Evolutionary conservation across 208 protist species (phyloP), one percentile per base, ranked within the genome.

Genomic region (Herpetomonas muscarum): DNA sequence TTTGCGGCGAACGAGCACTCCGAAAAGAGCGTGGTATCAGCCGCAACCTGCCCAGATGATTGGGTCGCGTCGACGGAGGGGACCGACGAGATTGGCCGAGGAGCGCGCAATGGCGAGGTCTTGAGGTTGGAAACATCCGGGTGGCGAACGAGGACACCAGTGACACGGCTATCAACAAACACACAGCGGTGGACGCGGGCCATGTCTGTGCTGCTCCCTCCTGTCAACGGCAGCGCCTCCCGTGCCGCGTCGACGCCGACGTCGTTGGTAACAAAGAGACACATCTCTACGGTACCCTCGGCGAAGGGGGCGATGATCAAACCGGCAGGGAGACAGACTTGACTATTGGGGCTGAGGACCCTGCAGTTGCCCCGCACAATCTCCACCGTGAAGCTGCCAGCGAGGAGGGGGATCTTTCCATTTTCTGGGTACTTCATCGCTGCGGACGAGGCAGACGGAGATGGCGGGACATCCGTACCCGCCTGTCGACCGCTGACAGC

Each of bases 1-100:
- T 92, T 94, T 32, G 74, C 47, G 0, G 34, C 19, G 48, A 94
- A 94, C 39, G 79, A 84, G 62, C 81, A 90, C 30, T 68, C 42
- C 26, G 81, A 67, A 47, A 92, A 70, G 0, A 70, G 29, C 1
- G 71, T 82, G 22, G 41, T 64, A 28, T 66, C 72, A 0, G 58
- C 31, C 17, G 56, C n/a, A n/a, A n/a, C n/a, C n/a, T n/a, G n/a
- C n/a, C n/a, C n/a, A n/a, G n/a, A n/a, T n/a, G n/a, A n/a, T n/a
- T n/a, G n/a, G n/a, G n/a, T n/a, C n/a, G n/a, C n/a, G n/a, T n/a
- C n/a, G n/a, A n/a, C n/a, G n/a, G n/a, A n/a, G n/a, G n/a, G n/a
- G n/a, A n/a, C n/a, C n/a, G n/a, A n/a, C n/a, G n/a, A n/a, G n/a
- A n/a, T n/a, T n/a, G n/a, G n/a, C n/a, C n/a, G n/a, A n/a, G n/a